A percentile compares a stretch with the other conserved stretches of the same genome.
These are phyloP conservation scores for Eryngium alpinum DNA, from an alignment of 140 eudicot species.

Conservation along the genomic window DNA sequence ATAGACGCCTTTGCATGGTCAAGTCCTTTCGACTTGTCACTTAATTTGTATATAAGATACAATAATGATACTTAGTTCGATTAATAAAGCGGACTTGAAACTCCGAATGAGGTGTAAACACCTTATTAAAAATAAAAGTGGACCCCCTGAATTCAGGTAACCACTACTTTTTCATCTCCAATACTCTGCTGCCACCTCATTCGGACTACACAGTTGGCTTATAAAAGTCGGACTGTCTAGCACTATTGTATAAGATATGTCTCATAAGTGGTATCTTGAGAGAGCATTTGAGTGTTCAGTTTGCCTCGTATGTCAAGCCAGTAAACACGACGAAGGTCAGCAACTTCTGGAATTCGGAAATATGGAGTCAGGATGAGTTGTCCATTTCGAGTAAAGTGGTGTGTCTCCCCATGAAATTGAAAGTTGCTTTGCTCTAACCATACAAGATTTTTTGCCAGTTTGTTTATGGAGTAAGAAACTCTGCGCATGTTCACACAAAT, in stretches of 20 bases:
- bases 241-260: constrained; percentile 13
- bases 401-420: background rate
- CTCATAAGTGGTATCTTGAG: constrained; percentile 15
- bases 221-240: too few species aligned
- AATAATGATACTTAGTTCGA: too few species aligned
- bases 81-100: too few species aligned
- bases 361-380: background rate
- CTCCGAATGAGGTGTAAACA: too few species aligned
- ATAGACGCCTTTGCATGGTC: background rate
- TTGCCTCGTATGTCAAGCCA: constrained; percentile 12
- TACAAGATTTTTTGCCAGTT: background rate
- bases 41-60: background rate
- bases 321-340: too few species aligned
- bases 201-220: too few species aligned
- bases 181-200: too few species aligned
- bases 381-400: background rate
- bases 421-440: background rate
- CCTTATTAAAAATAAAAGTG: too few species aligned
- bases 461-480: background rate
- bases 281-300: background rate
- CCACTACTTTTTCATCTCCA: too few species aligned
- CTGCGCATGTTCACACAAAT: background rate
- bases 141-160: too few species aligned
- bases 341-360: too few species aligned
- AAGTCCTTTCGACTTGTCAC: background rate